Base-by-base conservation (phyloP, 1,284 basidiomycete species). In the Heliocybe sulcata region DNA sequence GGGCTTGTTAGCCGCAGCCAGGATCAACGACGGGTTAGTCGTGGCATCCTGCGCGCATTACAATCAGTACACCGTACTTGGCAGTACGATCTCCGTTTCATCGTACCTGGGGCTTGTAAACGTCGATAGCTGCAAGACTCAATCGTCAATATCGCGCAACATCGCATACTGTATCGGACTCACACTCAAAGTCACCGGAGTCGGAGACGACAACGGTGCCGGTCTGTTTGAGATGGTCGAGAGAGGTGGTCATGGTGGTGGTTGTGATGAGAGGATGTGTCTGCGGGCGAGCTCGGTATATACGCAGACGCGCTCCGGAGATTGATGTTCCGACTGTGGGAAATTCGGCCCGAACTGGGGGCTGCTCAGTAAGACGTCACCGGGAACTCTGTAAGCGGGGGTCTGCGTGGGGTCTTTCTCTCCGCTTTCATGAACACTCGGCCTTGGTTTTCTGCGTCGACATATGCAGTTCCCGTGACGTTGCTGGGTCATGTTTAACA, bases 161-260 rank as follows among this genome's bases (percentile, higher is more conserved):
- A 27, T 10, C 33, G 12, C 3, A 55, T 26, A 25, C 51, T 26
- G 16, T 12, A 57, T 59, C 42, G 64, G 49, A 72, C 87, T 69
- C 65, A 90, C 90, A 77, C 70, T 87, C 87, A 63, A 90, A 91
- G 73, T 91, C 87, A 57, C 92, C 93, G 58, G 91, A 94, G 80
- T 95, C 93, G 55, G 92, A 94, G 67, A 96, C 94, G 73, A 97
- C 93, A 69, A 90, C 83, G 68, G 94, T 98, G 67, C 94, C 95
- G 64, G 90, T 87, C 64, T 88, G 80, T 68, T 94, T 94, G 69
- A 95, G 87, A 56, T 76, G 76, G 68, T 96, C 94, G 68, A 96
- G 89, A 57, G 92, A 87, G 67, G 82, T 90, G 63, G 91, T 79
- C 93, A 95, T 96, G 73, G 60, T 77, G 9, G 47, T 49, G 47